These are phyloP conservation scores for Wickerhamiella shivajii DNA, from an alignment of 805 yeast species.

Conservation along the genomic window DNA sequence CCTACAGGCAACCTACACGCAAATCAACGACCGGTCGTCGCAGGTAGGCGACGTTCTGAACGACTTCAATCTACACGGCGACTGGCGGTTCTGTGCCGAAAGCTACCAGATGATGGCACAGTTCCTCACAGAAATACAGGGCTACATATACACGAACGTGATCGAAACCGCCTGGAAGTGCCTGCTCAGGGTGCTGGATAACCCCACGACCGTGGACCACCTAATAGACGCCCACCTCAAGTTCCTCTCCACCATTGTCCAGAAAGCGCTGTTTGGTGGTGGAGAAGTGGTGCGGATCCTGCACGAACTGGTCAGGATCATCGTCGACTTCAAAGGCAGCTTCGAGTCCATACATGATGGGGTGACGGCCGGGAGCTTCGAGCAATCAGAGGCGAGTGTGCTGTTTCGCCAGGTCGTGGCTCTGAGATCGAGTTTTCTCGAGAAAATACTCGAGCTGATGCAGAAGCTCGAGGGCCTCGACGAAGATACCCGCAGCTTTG, in stretches of 20 bases:
- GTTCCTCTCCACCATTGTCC: slow-evolving; percentile 21
- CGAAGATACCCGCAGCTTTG: slow-evolving; percentile 24
- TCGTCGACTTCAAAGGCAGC: slow-evolving; percentile 17
- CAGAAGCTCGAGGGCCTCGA: slow-evolving; percentile 20
- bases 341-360: slow-evolving; percentile 13
- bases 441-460: slow-evolving; percentile 19
- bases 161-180: slow-evolving; percentile 27
- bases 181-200: background rate
- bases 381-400: too few relatives aligned
- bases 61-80: slow-evolving; percentile 15
- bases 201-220: slow-evolving; percentile 24
- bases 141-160: slow-evolving; percentile 25
- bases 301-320: slow-evolving; percentile 22
- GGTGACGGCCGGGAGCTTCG: too few relatives aligned
- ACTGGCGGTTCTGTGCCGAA: slow-evolving; percentile 19
- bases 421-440: too few relatives aligned
- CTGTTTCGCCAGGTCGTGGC: too few relatives aligned
- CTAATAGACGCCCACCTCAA: slow-evolving; percentile 23
- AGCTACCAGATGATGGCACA: slow-evolving; percentile 23
- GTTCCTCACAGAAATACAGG: slow-evolving; percentile 25
- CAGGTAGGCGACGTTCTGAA: slow-evolving; percentile 10
- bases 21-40: slow-evolving; percentile 11
- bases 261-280: slow-evolving; percentile 24
- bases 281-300: slow-evolving; percentile 19
- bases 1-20: slow-evolving; percentile 36